Percentiles rank a stretch among this genome's conserved stretches.
Conservation (phyloP, 2,329 filamentous ascomycete species). For the Fusarium sambucinum region DNA sequence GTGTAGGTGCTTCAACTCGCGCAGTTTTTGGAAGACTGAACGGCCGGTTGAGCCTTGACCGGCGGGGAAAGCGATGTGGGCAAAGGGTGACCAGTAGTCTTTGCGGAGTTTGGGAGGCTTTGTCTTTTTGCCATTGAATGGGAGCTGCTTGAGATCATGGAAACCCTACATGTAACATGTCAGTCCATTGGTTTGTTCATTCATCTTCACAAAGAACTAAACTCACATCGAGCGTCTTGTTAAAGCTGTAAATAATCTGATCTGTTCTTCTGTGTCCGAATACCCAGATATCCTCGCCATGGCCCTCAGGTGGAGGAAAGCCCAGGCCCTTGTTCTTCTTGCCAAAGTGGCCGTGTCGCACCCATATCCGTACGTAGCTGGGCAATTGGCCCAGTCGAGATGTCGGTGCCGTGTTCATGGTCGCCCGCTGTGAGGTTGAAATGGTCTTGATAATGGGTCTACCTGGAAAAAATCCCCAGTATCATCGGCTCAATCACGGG, state of each 20-base stretch:
- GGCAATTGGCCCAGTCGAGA: constrained; percentile 58
- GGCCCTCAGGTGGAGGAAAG: constrained; percentile 54
- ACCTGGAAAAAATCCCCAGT: constrained; percentile 40
- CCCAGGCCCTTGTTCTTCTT: constrained; percentile 42
- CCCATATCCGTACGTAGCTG: constrained; percentile 56
- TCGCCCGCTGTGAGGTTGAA: constrained; percentile 45
- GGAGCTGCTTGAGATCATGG: constrained; percentile 67
- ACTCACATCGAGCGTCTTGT: constrained; percentile 60
- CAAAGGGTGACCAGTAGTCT: constrained; percentile 75
- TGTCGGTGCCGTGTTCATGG: constrained; percentile 55
- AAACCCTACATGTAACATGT: constrained; percentile 48
- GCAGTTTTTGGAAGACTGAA: constrained; percentile 71
- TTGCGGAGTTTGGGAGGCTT: constrained; percentile 72
- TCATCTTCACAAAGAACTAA: not conserved
- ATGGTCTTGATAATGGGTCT: constrained; percentile 36
- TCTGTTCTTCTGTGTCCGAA: constrained; percentile 64
- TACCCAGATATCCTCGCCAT: constrained; percentile 70
- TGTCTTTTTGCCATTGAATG: constrained; percentile 76
- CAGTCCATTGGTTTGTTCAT: not conserved
- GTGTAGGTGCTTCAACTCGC: constrained; percentile 73
- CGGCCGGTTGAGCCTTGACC: constrained; percentile 67
- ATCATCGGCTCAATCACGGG: constrained; percentile 34
- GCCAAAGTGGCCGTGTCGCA: constrained; percentile 55
- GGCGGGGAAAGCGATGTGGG: constrained; percentile 68
- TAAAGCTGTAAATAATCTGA: constrained; percentile 66